Conservation (phyloP, 768 basidiomycete genomes). For the Lentinus tigrinus region DNA sequence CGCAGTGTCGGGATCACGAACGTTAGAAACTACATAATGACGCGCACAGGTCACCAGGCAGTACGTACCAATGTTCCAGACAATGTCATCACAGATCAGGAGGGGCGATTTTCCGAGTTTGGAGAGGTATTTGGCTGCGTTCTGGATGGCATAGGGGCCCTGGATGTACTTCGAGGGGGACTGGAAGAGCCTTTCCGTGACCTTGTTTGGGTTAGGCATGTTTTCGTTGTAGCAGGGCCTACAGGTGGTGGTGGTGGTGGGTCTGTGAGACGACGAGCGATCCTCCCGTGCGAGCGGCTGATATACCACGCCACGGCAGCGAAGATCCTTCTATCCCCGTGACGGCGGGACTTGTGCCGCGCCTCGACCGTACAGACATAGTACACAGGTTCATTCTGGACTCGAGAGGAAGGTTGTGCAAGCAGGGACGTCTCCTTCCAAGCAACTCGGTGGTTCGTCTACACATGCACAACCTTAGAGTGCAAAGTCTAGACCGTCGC, state of each 20-base stretch:
- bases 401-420: no score
- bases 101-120: slow-evolving; percentile 25
- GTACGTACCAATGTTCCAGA: slow-evolving; percentile 28
- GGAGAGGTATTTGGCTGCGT: slow-evolving; percentile 28
- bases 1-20: no score
- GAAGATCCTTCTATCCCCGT: background rate
- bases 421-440: no score
- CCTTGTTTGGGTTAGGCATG: slow-evolving; percentile 23
- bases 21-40: background rate
- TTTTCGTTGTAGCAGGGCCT: background rate
- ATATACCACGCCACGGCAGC: background rate
- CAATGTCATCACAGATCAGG: slow-evolving; percentile 27
- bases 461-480: background rate
- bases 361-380: background rate
- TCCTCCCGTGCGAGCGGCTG: background rate
- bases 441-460: no score
- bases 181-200: slow-evolving; percentile 31
- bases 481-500: background rate
- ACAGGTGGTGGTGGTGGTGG: background rate
- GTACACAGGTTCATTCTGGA: no score
- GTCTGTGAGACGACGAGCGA: background rate
- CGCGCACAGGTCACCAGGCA: background rate
- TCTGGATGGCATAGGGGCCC: slow-evolving; percentile 31
- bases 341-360: no score
- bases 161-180: slow-evolving; percentile 35